phyloP scores from a whole-genome alignment of 2,329 filamentous ascomycete species.

The Rutstroemia sydowiana region DNA sequence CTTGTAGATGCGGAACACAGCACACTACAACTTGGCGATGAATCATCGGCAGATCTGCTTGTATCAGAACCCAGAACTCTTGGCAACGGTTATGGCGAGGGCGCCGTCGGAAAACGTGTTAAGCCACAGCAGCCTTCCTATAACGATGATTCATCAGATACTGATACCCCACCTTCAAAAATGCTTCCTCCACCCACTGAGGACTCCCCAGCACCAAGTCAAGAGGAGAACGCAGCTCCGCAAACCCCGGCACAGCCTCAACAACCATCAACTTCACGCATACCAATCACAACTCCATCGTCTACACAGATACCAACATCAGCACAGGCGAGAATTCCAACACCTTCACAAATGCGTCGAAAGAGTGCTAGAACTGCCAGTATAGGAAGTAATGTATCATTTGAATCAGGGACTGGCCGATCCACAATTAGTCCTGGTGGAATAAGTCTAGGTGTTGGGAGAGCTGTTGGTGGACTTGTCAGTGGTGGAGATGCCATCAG shows the following conservation, averaged over 20 bases:
- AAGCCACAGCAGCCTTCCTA: neutral
- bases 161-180: neutral
- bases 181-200: neutral
- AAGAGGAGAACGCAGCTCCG: neutral
- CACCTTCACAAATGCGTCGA: neutral
- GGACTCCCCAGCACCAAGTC: neutral
- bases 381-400: neutral
- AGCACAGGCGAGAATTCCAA: neutral
- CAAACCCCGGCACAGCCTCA: neutral
- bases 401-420: neutral
- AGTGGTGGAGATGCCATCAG: neutral
- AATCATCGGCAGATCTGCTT: constrained; percentile 1
- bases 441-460: neutral
- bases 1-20: constrained; percentile 6
- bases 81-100: constrained; percentile 1
- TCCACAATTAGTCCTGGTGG: neutral
- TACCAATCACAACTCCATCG: neutral
- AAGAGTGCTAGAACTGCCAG: neutral
- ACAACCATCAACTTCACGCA: neutral
- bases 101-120: constrained; percentile 1
- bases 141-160: constrained; percentile 20
- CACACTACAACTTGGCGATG: neutral
- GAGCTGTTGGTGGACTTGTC: neutral
- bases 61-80: neutral
- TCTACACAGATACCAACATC: neutral